Evolutionary conservation across 495 filamentous ascomycete species (phyloP).

Genomic region (Xylaria flabelliformis): DNA sequence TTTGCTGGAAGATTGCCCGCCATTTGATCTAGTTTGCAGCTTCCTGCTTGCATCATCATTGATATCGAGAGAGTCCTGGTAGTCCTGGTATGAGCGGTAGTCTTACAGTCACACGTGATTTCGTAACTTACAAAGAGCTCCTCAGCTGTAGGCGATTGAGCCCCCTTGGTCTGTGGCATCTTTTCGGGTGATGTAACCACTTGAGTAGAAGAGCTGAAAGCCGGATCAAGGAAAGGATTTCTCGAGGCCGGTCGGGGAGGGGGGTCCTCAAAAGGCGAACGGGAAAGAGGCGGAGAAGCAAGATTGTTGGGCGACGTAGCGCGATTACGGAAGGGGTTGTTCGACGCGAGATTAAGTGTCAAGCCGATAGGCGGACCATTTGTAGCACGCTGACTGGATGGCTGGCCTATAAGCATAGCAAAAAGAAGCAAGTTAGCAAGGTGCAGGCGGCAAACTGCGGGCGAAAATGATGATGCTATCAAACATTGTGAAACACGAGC

Average conservation of each 20-base stretch:
- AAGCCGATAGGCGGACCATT: constrained; percentile 57
- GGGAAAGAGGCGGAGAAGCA: constrained; percentile 44
- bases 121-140: constrained; percentile 86
- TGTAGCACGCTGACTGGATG: constrained; percentile 24
- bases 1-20: constrained; percentile 41
- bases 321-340: constrained; percentile 98
- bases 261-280: constrained; percentile 60
- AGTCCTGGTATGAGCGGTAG: constrained; percentile 7
- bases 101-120: not conserved
- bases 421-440: constrained; percentile 45
- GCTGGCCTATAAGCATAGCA: constrained; percentile 38
- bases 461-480: constrained; percentile 52
- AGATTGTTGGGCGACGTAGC: constrained; percentile 68
- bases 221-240: constrained; percentile 90
- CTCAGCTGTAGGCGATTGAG: constrained; percentile 67
- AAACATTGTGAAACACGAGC: constrained; percentile 58
- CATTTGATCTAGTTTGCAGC: constrained; percentile 29
- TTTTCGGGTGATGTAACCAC: constrained; percentile 52
- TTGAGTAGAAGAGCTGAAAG: constrained; percentile 58
- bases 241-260: constrained; percentile 77
- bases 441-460: constrained; percentile 47
- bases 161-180: constrained; percentile 63
- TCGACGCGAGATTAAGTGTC: constrained; percentile 77
- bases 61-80: constrained; percentile 58
- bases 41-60: constrained; percentile 49